Conservation (phyloP, 805 yeast genomes). For the Candida suzukii region DNA sequence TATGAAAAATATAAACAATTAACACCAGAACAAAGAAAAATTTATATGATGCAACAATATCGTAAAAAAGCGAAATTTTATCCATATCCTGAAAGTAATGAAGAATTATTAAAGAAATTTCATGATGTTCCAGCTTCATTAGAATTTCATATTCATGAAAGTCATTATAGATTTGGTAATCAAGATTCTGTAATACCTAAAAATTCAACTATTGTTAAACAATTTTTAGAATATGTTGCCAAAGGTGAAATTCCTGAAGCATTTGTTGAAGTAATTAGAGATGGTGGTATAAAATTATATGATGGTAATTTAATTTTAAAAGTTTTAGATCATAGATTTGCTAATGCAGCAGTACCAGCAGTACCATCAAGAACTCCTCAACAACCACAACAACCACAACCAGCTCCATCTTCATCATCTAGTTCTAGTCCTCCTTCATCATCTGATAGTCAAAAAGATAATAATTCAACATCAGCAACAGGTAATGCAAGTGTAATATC, state of each 20-base stretch:
- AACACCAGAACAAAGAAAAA: conserved; percentile 34
- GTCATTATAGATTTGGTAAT: conserved; percentile 85
- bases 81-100: conserved; percentile 64
- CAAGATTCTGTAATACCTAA: conserved; percentile 84
- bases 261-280: conserved; percentile 81
- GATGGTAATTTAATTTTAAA: conserved; percentile 87
- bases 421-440: not conserved
- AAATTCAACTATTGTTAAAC: conserved; percentile 67
- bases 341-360: conserved; percentile 7
- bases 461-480: not conserved
- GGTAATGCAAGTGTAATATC: not conserved
- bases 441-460: not conserved
- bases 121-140: conserved; percentile 72
- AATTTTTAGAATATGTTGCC: conserved; percentile 73
- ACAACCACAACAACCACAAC: conserved; percentile 5
- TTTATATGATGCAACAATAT: conserved; percentile 33
- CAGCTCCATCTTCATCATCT: not conserved
- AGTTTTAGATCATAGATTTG: conserved; percentile 77
- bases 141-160: conserved; percentile 85
- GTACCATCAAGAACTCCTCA: too few species aligned
- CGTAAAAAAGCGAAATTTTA: conserved; percentile 38
- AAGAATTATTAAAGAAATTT: conserved; percentile 69
- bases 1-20: conserved; percentile 21
- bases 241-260: conserved; percentile 83
- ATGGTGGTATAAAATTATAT: conserved; percentile 75